Evolutionary conservation across 1,139 yeast species (phyloP).

Genomic region (Suhomyces chickasaworum): DNA sequence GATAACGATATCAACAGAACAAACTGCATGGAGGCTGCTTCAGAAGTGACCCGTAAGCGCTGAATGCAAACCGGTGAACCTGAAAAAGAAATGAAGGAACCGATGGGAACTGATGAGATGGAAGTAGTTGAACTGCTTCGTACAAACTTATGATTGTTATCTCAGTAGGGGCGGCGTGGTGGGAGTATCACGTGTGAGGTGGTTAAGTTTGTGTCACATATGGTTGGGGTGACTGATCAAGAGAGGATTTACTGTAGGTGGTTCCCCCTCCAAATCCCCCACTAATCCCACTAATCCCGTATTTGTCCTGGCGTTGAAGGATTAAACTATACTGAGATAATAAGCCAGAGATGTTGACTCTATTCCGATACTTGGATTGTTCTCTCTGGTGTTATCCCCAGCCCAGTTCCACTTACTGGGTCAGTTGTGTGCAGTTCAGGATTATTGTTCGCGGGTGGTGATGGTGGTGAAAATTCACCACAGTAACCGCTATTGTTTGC

Average conservation of each 20-base stretch:
- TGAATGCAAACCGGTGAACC: not conserved
- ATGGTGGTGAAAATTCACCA: not conserved
- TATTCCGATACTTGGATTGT: not conserved
- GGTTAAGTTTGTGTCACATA: not conserved
- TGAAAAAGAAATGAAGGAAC: not conserved
- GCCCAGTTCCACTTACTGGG: not conserved
- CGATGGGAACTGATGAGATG: not conserved
- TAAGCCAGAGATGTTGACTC: not conserved
- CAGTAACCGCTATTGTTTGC: not conserved
- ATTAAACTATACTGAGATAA: not conserved
- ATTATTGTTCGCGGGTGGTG: not conserved
- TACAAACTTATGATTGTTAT: not conserved
- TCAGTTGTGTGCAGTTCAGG: not conserved
- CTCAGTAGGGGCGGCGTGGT: not conserved
- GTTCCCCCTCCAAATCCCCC: no score
- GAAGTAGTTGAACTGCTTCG: not conserved
- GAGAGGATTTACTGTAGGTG: not conserved
- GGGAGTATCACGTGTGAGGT: not conserved
- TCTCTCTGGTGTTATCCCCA: not conserved
- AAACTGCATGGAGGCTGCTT: conserved; percentile 2
- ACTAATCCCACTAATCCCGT: not conserved
- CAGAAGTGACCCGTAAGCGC: not conserved
- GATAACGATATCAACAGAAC: conserved; percentile 6
- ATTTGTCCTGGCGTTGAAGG: not conserved
- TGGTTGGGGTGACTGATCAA: not conserved